Base-by-base conservation (phyloP, 345 rosid species). In the Eucalyptus virginea region DNA sequence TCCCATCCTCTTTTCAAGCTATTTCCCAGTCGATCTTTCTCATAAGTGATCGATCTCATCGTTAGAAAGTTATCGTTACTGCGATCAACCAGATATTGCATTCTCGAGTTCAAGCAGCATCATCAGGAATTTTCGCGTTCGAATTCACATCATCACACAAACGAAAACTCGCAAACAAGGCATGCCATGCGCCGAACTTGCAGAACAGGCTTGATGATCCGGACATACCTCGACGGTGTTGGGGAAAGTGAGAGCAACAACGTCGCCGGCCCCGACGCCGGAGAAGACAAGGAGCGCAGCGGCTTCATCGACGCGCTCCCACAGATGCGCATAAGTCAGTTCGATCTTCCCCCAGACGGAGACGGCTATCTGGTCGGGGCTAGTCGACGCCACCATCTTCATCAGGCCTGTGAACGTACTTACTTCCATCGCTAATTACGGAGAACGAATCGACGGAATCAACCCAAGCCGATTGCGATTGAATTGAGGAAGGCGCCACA, bases 161-260 rank as follows among this genome's bases (percentile, higher is more conserved):
- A n/a, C 37, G n/a, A 50, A 51, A 72, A 30, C 65, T 13, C 23
- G 21, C 86, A 50, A 23, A 34, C 4, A 54, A 69, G 54, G 87
- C 32, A 50, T 51, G 50, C 48, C 30, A 14, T 24, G 18, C 15
- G 11, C 16, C 58, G 14, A 86, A 52, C 23, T 10, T 44, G 8
- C 14, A 8, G 45, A 72, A 37, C 26, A 19, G 81, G 21, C 45
- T 37, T 3, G 28, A 72, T 40, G 81, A 72, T 37, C 14, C 2
- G 5, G 15, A 21, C 34, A 44, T 60, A 96, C 98, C 98, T 97
- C 99, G 42, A 96, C 93, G 49, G 95, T 89, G 89, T 95, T 95
- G 42, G 94, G 94, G 89, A 95, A 95, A 51, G 96, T 91, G 89
- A 95, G 95, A 40, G 96, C 95, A 65, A 95, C 93, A 56, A 93